These are phyloP conservation scores for Dothideomycetes sp. DNA, from an alignment of 2,329 filamentous ascomycete species.

Conservation along the genomic window DNA sequence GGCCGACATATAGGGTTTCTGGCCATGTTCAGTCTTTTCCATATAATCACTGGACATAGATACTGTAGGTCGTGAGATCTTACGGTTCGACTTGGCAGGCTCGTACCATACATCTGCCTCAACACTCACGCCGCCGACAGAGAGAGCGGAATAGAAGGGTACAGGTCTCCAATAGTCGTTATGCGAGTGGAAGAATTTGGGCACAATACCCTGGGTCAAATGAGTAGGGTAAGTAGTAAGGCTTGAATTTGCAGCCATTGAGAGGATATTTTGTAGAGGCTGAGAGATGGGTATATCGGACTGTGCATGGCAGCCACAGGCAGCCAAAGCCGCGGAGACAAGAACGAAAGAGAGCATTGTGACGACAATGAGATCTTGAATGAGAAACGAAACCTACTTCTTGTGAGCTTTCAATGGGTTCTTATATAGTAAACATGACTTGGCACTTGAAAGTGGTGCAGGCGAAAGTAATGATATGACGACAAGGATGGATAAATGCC, in stretches of 20 bases:
- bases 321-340: conserved; percentile 6
- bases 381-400: not conserved
- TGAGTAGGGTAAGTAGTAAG: conserved; percentile 51
- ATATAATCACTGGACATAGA: conserved; percentile 18
- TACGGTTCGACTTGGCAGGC: too few species aligned
- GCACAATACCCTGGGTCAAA: conserved; percentile 48
- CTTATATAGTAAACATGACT: not conserved
- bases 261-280: conserved; percentile 44
- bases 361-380: not conserved
- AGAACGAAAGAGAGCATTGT: conserved; percentile 3
- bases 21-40: not conserved
- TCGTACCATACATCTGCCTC: conserved; percentile 56
- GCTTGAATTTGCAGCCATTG: conserved; percentile 38
- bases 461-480: not conserved
- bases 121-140: conserved; percentile 44
- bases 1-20: conserved; percentile 31
- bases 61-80: conserved; percentile 38
- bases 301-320: conserved; percentile 13
- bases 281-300: conserved; percentile 29
- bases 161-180: conserved; percentile 48
- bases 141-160: conserved; percentile 41
- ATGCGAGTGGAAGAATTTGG: conserved; percentile 45
- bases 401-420: not conserved
- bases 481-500: not conserved
- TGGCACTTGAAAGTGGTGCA: not conserved